These are phyloP conservation scores for Maudiozyma bulderi DNA, from an alignment of 805 yeast genomes.

Conservation along the genomic window DNA sequence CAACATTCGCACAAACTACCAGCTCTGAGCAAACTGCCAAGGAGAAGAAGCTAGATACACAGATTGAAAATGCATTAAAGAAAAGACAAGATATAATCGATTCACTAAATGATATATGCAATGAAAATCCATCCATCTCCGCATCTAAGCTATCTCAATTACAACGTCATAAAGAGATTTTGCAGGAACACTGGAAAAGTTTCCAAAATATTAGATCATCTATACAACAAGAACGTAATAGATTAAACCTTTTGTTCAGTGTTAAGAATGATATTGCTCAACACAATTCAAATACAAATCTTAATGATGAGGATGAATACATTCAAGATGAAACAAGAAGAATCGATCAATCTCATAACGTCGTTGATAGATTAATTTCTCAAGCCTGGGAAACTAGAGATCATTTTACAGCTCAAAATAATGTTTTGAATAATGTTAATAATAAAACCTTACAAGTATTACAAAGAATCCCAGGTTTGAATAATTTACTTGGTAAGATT, in stretches of 20 bases:
- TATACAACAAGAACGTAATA: conserved; percentile 65
- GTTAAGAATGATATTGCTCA: conserved; percentile 75
- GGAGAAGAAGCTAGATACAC: conserved; percentile 37
- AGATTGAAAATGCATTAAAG: conserved; percentile 43
- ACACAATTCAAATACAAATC: conserved; percentile 34
- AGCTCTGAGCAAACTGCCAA: conserved; percentile 39
- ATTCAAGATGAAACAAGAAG: conserved; percentile 68
- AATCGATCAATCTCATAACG: conserved; percentile 58
- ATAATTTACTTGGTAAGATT: conserved; percentile 63
- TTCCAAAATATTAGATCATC: conserved; percentile 48
- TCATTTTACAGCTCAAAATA: conserved; percentile 66
- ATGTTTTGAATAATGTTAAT: conserved; percentile 52
- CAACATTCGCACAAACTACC: conserved; percentile 45
- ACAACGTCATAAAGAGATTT: conserved; percentile 68
- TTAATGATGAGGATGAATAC: conserved; percentile 52
- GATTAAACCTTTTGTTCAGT: conserved; percentile 60
- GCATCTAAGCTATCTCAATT: conserved; percentile 74
- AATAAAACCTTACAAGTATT: conserved; percentile 51
- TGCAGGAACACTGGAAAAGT: conserved; percentile 59
- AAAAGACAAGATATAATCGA: conserved; percentile 46
- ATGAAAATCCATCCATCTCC: conserved; percentile 47
- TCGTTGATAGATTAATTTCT: conserved; percentile 71
- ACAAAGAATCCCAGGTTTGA: conserved; percentile 73
- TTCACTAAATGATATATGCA: conserved; percentile 44
- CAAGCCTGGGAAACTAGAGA: conserved; percentile 89